Conservation (phyloP, 2,329 filamentous ascomycete genomes). For the Pyrenophora teres region DNA sequence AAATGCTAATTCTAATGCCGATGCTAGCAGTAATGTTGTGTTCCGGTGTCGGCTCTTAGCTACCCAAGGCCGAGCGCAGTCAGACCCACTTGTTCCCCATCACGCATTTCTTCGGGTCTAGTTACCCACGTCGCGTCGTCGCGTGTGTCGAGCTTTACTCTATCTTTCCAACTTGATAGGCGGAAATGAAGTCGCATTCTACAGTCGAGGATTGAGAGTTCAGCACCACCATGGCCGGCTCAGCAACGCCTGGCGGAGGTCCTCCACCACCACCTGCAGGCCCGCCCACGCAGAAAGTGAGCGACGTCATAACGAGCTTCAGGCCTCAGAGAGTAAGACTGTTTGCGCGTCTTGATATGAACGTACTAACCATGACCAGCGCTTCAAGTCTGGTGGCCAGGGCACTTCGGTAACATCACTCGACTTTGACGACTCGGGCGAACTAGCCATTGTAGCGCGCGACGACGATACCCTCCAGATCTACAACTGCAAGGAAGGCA, state of each 20-base stretch:
- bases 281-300: slow-evolving; percentile 62
- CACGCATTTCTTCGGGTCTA: slow-evolving; percentile 21
- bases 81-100: slow-evolving; percentile 7
- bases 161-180: too few species aligned
- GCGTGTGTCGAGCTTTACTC: slow-evolving; percentile 4
- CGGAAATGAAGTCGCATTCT: slow-evolving; percentile 4
- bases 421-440: slow-evolving; percentile 94
- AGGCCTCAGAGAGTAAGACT: slow-evolving; percentile 74
- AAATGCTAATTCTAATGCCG: slow-evolving; percentile 5
- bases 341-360: background rate
- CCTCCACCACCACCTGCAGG: slow-evolving; percentile 40
- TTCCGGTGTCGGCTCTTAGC: slow-evolving; percentile 18
- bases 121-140: slow-evolving; percentile 9
- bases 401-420: slow-evolving; percentile 79
- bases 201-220: slow-evolving; percentile 8
- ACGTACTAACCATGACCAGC: slow-evolving; percentile 36
- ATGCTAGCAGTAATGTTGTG: slow-evolving; percentile 18
- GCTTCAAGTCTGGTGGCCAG: slow-evolving; percentile 53
- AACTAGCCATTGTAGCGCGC: slow-evolving; percentile 86
- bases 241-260: slow-evolving; percentile 35
- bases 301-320: slow-evolving; percentile 77
- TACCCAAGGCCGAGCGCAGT: slow-evolving; percentile 2
- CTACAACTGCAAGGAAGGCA: slow-evolving; percentile 90
- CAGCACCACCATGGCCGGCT: slow-evolving; percentile 38
- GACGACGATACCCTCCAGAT: slow-evolving; percentile 96